Base-by-base conservation (phyloP, 2,329 filamentous ascomycete genomes). In the Ustulina deusta region DNA sequence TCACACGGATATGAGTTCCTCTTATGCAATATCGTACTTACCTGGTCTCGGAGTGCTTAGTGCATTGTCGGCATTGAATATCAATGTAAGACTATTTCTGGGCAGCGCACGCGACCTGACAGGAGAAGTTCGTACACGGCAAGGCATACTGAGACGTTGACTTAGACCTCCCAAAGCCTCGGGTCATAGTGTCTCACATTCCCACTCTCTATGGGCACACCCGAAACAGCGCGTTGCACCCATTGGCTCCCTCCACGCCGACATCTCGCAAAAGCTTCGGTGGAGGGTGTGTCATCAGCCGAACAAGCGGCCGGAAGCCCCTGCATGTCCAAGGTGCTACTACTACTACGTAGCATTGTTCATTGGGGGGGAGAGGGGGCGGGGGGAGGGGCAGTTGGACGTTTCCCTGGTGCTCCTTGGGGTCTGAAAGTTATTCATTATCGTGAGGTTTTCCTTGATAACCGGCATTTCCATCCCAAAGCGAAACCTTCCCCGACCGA, bases 161-260 rank as follows among this genome's bases (percentile, higher is more conserved):
- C 38, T 59, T 36, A 55, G 40, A 49, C 34, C 7, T 57, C 29
- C 59, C 64, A 58, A 46, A 13, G 46, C 58, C 36, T 58, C 52
- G 64, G 59, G 20, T 51, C 22, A 56, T 60, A 22, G n/a, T 36
- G 42, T 56, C 49, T 55, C 44, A 54, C 29, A n/a, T 38, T 38
- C 11, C 27, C 27, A 34, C 9, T n/a, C 40, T 22, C 48, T 36
- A 6, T 48, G 27, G 32, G 20, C 40, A 22, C 36, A 27, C 29
- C 38, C 38, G 48, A 65, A 42, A 57, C 22, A 57, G 11, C 22
- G 20, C 29, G 17, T 17, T 25, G 11, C 32, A 40, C 11, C 54
- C 27, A 60, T 59, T 59, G 54, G 55, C 32, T 38, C 46, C 54
- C 55, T 60, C 55, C 48, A 54, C 52, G 44, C 66, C 61, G 51